Conservation (phyloP, 805 yeast genomes). For the Phaffomyces thermotolerans region DNA sequence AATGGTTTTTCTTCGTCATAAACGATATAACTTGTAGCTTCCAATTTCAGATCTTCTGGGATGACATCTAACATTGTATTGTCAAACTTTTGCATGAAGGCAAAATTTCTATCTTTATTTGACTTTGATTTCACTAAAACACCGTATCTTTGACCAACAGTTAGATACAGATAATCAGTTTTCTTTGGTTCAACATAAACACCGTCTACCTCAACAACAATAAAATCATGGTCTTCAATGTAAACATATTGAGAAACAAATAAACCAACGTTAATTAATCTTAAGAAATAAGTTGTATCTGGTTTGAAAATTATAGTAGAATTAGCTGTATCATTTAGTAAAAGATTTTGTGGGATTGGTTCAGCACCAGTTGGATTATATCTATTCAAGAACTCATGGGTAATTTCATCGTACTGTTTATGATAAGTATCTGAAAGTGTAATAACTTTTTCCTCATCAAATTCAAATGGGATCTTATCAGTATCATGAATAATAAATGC, state of each 20-base stretch:
- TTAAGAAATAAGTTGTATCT: slow-evolving; percentile 53
- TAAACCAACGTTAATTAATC: slow-evolving; percentile 61
- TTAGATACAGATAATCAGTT: slow-evolving; percentile 50
- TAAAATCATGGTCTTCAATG: slow-evolving; percentile 65
- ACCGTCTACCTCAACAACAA: slow-evolving; percentile 67
- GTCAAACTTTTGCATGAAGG: slow-evolving; percentile 58
- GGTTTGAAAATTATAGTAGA: slow-evolving; percentile 48
- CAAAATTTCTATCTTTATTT: slow-evolving; percentile 39
- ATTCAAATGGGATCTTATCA: slow-evolving; percentile 41
- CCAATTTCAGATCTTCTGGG: slow-evolving; percentile 51
- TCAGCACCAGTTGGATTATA: slow-evolving; percentile 84
- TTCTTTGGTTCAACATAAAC: slow-evolving; percentile 51
- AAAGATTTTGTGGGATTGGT: slow-evolving; percentile 62
- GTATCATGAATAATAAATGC: slow-evolving; percentile 53
- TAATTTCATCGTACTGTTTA: slow-evolving; percentile 39
- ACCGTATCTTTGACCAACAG: slow-evolving; percentile 79
- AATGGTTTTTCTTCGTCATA: slow-evolving; percentile 34
- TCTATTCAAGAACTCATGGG: slow-evolving; percentile 44
- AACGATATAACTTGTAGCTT: slow-evolving; percentile 47
- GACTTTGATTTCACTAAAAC: slow-evolving; percentile 55
- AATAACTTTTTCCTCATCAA: slow-evolving; percentile 54
- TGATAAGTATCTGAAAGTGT: slow-evolving; percentile 63
- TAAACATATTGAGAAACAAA: slow-evolving; percentile 67
- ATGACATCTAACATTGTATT: slow-evolving; percentile 59
- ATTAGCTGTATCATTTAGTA: slow-evolving; percentile 60